Evolutionary conservation across 176 grass and related monocot species (phyloP).

Genomic region (Elaeis guineensis): DNA sequence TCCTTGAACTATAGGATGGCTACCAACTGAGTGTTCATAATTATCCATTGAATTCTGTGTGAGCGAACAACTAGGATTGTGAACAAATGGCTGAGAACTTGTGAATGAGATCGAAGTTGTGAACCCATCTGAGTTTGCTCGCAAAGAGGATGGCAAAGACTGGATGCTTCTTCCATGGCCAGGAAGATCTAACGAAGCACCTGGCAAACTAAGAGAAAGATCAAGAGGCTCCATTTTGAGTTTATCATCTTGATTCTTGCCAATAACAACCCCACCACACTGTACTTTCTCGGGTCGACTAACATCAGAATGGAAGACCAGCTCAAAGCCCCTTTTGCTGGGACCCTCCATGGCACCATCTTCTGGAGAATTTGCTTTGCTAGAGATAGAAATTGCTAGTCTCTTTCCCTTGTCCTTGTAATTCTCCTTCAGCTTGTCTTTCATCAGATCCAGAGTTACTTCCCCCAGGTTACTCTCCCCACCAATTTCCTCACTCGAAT

Average conservation of each 20-base stretch:
- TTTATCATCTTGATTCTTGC: slow-evolving; percentile 33
- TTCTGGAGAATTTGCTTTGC: slow-evolving; percentile 16
- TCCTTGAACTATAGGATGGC: slow-evolving; percentile 50
- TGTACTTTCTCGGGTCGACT: slow-evolving; percentile 21
- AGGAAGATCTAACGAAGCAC: slow-evolving; percentile 29
- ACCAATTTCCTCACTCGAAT: slow-evolving; percentile 18
- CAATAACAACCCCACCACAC: slow-evolving; percentile 13
- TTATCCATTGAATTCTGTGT: slow-evolving; percentile 65
- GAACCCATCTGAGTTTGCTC: slow-evolving; percentile 42
- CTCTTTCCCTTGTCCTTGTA: slow-evolving; percentile 60
- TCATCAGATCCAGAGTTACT: slow-evolving; percentile 28
- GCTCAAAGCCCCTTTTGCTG: slow-evolving; percentile 44
- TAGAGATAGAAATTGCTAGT: slow-evolving; percentile 43
- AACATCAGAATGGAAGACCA: slow-evolving; percentile 31
- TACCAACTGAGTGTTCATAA: slow-evolving; percentile 60
- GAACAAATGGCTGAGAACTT: slow-evolving; percentile 43
- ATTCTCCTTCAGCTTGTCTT: slow-evolving; percentile 18
- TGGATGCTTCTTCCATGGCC: slow-evolving; percentile 31
- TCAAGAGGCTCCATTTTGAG: slow-evolving; percentile 58
- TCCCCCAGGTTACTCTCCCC: slow-evolving; percentile 28
- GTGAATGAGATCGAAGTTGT: slow-evolving; percentile 48
- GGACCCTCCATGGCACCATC: slow-evolving; percentile 19
- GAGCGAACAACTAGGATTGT: slow-evolving; percentile 69
- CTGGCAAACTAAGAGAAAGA: slow-evolving; percentile 79
- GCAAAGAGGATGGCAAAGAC: slow-evolving; percentile 42